Base-by-base conservation (phyloP, 768 basidiomycete species). In the Panaeolus cyanescens region DNA sequence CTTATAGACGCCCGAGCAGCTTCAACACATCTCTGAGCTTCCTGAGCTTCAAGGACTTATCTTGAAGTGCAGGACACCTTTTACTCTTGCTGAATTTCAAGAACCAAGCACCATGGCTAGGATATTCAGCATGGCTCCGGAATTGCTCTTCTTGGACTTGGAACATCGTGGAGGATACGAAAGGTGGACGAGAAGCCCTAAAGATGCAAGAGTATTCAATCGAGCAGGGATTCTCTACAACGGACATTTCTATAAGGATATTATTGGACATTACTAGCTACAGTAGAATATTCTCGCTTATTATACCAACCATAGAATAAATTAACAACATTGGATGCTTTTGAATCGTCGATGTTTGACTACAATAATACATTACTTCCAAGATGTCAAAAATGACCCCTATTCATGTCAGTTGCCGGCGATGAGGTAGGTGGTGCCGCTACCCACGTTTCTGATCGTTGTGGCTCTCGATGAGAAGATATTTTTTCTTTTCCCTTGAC, bases 361-460 rank as follows among this genome's bases (percentile, higher is more conserved):
- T n/a, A n/a, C n/a, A n/a, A n/a, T n/a, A n/a, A n/a, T n/a, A n/a
- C n/a, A n/a, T n/a, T n/a, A n/a, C n/a, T n/a, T n/a, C n/a, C n/a
- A n/a, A n/a, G n/a, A n/a, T n/a, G n/a, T n/a, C n/a, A n/a, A n/a
- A n/a, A n/a, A n/a, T n/a, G n/a, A n/a, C n/a, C n/a, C n/a, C n/a
- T n/a, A n/a, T n/a, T n/a, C n/a, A n/a, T n/a, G n/a, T n/a, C n/a
- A n/a, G n/a, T n/a, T n/a, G n/a, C n/a, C n/a, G n/a, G n/a, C n/a
- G n/a, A n/a, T n/a, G n/a, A n/a, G n/a, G n/a, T n/a, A 40, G 15
- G 19, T 9, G 19, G 8, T 20, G 20, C 20, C 40, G 45, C 25
- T 50, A 50, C 45, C 45, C 45, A 50, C 45, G 45, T 50, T 50
- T 50, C 45, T 50, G 45, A 50, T 50, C 45, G 45, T n/a, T 50